These are phyloP conservation scores for Rhizoclosmatium globosum DNA, from an alignment of 192 early-diverging fungal species.

Conservation along the genomic window DNA sequence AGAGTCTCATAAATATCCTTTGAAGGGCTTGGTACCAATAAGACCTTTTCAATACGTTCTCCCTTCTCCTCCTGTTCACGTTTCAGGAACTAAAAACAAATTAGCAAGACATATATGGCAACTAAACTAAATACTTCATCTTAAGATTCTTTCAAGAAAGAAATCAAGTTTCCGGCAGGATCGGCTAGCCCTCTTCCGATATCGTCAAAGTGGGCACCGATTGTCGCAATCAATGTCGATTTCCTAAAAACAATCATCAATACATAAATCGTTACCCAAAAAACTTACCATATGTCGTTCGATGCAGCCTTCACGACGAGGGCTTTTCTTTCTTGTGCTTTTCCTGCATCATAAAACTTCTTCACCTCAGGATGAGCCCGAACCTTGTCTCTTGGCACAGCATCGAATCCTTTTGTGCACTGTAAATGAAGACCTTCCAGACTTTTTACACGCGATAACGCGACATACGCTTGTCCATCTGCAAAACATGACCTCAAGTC, in stretches of 20 bases:
- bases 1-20: not conserved
- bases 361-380: not conserved
- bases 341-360: not conserved
- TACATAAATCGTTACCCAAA: not conserved
- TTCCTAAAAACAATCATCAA: not conserved
- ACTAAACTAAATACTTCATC: not conserved
- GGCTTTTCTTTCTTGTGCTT: not conserved
- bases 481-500: slow-evolving; percentile 13
- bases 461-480: slow-evolving; percentile 31
- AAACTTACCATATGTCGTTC: not conserved
- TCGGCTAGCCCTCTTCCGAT: not conserved
- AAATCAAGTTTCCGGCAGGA: not conserved
- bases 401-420: not conserved
- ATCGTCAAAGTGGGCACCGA: not conserved
- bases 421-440: slow-evolving; percentile 6
- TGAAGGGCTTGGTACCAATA: not conserved
- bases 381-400: slow-evolving; percentile 1
- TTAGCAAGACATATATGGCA: not conserved
- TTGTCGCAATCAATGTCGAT: not conserved
- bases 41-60: not conserved
- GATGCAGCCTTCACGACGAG: not conserved
- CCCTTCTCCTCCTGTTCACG: not conserved
- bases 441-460: slow-evolving; percentile 20
- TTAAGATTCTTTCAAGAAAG: not conserved
- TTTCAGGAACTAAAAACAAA: not conserved